Conservation (phyloP, 345 rosid species). For the Diplotaxis tenuifolia region DNA sequence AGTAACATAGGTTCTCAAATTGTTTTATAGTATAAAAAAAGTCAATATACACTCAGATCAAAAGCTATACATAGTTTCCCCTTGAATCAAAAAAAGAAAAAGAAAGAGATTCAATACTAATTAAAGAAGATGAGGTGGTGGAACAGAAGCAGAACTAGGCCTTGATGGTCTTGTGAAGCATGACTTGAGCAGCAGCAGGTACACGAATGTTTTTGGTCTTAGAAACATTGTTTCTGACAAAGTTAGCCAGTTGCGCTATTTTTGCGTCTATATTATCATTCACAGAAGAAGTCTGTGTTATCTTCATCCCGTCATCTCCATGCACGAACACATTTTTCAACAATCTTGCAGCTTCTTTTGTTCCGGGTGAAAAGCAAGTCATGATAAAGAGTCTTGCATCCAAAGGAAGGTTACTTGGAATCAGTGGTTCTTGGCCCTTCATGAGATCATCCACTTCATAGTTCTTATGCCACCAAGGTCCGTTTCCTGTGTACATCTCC, state of each 20-base stretch:
- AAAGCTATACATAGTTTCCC: too few relatives aligned
- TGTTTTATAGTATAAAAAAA: too few relatives aligned
- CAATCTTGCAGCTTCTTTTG: background rate
- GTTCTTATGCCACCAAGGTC: conserved; percentile 38
- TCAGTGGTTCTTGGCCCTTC: background rate
- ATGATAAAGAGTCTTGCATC: conserved; percentile 25
- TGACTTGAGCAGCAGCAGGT: background rate
- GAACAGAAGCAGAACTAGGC: background rate
- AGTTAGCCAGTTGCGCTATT: background rate
- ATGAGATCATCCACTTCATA: conserved; percentile 1
- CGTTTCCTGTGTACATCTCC: conserved; percentile 50
- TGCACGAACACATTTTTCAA: conserved; percentile 1
- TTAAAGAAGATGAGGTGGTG: background rate
- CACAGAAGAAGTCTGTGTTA: background rate
- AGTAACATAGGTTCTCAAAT: too few relatives aligned
- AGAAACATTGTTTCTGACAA: background rate
- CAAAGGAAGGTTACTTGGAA: conserved; percentile 19
- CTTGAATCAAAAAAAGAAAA: too few relatives aligned
- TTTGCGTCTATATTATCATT: background rate
- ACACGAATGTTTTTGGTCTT: background rate
- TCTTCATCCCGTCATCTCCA: background rate
- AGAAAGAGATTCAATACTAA: background rate
- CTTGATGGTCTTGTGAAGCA: background rate
- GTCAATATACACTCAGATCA: too few relatives aligned
- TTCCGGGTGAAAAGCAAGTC: conserved; percentile 9